Conservation (phyloP, 139 green algal genomes). For the Zygnema circumcarinatum region DNA sequence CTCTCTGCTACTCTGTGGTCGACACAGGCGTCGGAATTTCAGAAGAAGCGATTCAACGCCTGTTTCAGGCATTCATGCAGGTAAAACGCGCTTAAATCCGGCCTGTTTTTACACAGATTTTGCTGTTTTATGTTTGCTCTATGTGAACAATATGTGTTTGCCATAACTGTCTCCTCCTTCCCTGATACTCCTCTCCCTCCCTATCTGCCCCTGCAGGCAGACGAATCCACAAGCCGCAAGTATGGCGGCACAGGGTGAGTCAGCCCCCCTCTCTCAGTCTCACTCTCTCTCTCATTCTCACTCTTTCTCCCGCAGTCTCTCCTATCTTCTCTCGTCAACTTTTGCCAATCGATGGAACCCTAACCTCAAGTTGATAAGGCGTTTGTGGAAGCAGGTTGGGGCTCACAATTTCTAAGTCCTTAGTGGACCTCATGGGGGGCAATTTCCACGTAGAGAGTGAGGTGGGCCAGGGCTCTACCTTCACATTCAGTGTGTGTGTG, state of each 20-base stretch:
- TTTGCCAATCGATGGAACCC: too few relatives aligned
- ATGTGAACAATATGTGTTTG: not conserved
- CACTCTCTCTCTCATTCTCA: not conserved
- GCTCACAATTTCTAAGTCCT: not conserved
- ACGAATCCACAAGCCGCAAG: constrained; percentile 38
- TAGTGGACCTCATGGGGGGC: not conserved
- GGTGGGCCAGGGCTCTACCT: not conserved
- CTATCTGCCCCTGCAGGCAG: constrained; percentile 18
- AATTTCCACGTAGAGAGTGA: not conserved
- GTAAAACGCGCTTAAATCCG: too few relatives aligned
- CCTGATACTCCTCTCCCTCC: not conserved
- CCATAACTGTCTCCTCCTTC: not conserved
- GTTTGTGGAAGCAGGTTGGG: too few relatives aligned
- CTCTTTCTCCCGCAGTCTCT: not conserved
- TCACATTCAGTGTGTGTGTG: not conserved
- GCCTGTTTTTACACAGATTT: too few relatives aligned
- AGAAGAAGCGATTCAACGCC: not conserved
- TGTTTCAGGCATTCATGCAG: constrained; percentile 45
- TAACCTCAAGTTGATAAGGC: too few relatives aligned
- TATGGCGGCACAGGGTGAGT: constrained; percentile 38
- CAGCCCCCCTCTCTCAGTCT: not conserved
- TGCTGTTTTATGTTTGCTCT: not conserved
- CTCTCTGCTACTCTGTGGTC: not conserved
- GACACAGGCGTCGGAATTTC: constrained; percentile 44
- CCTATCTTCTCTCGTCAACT: not conserved